Percentiles rank a stretch among this genome's conserved stretches.
Conservation (phyloP, 176 grass and related monocot species). For the Musa itinerans region DNA sequence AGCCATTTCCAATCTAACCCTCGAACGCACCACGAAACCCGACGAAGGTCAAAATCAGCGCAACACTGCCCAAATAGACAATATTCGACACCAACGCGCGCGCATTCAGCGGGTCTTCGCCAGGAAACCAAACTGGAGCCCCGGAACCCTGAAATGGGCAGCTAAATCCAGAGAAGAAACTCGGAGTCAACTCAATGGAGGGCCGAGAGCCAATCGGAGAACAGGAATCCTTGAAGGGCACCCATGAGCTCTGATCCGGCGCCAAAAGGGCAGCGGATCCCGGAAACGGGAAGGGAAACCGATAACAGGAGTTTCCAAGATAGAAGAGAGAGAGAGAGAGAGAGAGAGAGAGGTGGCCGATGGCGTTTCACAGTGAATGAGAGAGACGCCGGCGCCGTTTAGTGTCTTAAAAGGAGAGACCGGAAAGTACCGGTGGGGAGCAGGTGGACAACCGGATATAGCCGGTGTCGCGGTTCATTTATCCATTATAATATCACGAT, state of each 20-base stretch:
- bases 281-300: not conserved
- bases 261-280: not conserved
- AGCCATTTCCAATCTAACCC: not conserved
- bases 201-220: not conserved
- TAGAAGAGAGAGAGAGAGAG: not conserved
- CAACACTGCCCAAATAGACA: not conserved
- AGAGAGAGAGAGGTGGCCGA: not conserved
- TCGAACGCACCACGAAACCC: not conserved
- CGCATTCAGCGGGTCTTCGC: too few relatives aligned
- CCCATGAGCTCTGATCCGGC: not conserved
- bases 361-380: too few relatives aligned
- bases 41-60: not conserved
- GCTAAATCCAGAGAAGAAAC: not conserved
- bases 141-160: not conserved
- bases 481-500: not conserved
- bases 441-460: slow-evolving; percentile 1
- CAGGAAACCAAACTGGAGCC: not conserved
- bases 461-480: not conserved
- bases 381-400: not conserved
- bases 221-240: not conserved
- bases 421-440: not conserved
- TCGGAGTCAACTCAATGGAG: not conserved
- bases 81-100: too few relatives aligned
- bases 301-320: not conserved
- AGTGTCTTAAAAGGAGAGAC: not conserved